Evolutionary conservation across 2,329 filamentous ascomycete genomes (phyloP), one percentile per base, ranked within the genome.

Genomic region (Allantophomopsis cytisporea): DNA sequence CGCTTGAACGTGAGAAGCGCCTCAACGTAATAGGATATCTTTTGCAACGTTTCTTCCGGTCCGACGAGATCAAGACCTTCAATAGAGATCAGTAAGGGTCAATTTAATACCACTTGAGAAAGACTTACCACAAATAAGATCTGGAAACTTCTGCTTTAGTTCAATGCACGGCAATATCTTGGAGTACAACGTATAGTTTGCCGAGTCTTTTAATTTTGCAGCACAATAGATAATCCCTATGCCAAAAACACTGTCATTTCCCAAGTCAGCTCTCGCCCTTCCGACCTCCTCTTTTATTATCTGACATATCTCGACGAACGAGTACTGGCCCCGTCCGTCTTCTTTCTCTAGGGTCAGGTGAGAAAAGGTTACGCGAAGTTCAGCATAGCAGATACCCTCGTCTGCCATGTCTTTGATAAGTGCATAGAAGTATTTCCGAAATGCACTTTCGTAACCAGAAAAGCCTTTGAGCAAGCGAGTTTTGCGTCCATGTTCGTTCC

Each of bases 151-250:
- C 40, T 57, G 49, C 55, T 82, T 82, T 46, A 83, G 66, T 6
- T 60, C 50, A 13, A 80, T 60, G 49, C 79, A 83, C 50, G 83
- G 71, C 11, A 65, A 53, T 23, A 83, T 64, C 2, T 76, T 69
- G 1, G 48, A 49, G 36, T 60, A 52, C 41, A 83, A 71, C 37
- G 61, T 51, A 0, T 53, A 39, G 3, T 58, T 62, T 0, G 59
- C 48, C 37, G 82, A 78, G 0, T 72, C 76, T 5, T 79, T 63
- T 21, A 21, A 21, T 8, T 21, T 21, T 1, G 79, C 79, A 1
- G 76, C 78, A 55, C 79, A 82, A 55, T 83, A 83, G 30, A 83
- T 80, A 44, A 83, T 71, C 55, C 81, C 83, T 45, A 83, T 61
- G 1, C 77, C 77, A 14, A 71, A 72, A 48, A 83, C 78, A 39